Conservation (phyloP, 768 basidiomycete genomes). For the Pisolithus marmoratus region DNA sequence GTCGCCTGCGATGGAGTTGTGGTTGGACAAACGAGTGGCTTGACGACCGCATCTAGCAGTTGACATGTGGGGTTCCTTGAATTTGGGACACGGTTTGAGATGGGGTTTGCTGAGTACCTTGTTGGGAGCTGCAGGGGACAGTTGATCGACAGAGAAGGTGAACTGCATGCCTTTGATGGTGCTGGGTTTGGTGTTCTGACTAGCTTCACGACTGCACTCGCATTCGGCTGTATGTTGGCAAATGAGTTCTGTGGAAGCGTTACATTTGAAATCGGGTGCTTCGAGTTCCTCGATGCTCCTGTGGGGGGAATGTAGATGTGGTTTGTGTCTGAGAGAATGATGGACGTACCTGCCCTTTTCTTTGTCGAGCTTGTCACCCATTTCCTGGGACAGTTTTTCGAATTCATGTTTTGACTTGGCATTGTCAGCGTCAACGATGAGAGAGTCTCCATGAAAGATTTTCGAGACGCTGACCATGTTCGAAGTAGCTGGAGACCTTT, state of each 20-base stretch:
- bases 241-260: constrained; percentile 73
- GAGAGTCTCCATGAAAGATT: constrained; percentile 87
- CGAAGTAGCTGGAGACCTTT: constrained; percentile 85
- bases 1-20: constrained; percentile 25
- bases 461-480: constrained; percentile 87
- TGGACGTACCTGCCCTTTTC: constrained; percentile 78
- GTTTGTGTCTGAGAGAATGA: neutral
- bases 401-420: constrained; percentile 85
- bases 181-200: constrained; percentile 55
- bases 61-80: constrained; percentile 38
- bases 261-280: constrained; percentile 77
- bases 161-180: constrained; percentile 88
- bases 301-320: constrained; percentile 12
- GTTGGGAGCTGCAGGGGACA: constrained; percentile 40
- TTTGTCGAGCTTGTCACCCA: constrained; percentile 91
- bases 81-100: constrained; percentile 59
- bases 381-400: constrained; percentile 80
- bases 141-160: constrained; percentile 80
- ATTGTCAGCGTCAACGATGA: constrained; percentile 89
- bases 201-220: constrained; percentile 72
- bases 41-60: constrained; percentile 35
- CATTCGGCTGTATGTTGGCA: constrained; percentile 76
- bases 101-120: constrained; percentile 58
- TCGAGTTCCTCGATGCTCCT: constrained; percentile 84
- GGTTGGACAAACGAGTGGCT: constrained; percentile 25